These are phyloP conservation scores for Linnemannia hyalina DNA, from an alignment of 192 early-diverging fungal genomes.

Conservation along the genomic window DNA sequence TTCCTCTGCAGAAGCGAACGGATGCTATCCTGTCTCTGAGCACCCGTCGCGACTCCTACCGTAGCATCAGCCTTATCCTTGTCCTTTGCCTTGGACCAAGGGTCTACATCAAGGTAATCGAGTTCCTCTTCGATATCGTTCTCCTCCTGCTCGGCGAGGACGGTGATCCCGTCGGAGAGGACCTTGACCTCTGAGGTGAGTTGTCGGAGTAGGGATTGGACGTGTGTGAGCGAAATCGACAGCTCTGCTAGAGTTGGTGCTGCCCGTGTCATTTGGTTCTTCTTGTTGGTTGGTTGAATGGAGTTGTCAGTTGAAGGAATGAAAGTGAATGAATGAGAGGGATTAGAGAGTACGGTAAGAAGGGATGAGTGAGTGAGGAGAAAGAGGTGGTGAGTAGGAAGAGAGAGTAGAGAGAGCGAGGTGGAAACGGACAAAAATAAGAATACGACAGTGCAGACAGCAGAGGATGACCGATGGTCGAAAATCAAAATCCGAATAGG, in stretches of 20 bases:
- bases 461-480: too few relatives aligned
- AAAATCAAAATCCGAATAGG: neutral
- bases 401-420: neutral
- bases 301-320: neutral
- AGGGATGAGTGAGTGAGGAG: neutral
- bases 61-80: slow-evolving; percentile 30
- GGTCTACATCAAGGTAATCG: slow-evolving; percentile 50
- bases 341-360: slow-evolving; percentile 4
- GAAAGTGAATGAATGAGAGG: slow-evolving; percentile 3
- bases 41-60: neutral
- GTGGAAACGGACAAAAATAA: slow-evolving; percentile 10
- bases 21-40: slow-evolving; percentile 35
- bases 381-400: neutral
- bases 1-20: slow-evolving; percentile 47
- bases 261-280: neutral
- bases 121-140: slow-evolving; percentile 47
- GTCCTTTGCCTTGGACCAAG: slow-evolving; percentile 52
- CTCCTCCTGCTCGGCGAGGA: slow-evolving; percentile 37
- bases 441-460: too few relatives aligned
- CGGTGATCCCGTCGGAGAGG: slow-evolving; percentile 37
- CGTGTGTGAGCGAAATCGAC: slow-evolving; percentile 39
- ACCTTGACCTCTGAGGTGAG: slow-evolving; percentile 53
- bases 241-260: slow-evolving; percentile 36
- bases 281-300: neutral
- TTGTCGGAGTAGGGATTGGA: slow-evolving; percentile 46